These are phyloP conservation scores for Zopfia rhizophila DNA, from an alignment of 2,329 filamentous ascomycete species.

Conservation along the genomic window DNA sequence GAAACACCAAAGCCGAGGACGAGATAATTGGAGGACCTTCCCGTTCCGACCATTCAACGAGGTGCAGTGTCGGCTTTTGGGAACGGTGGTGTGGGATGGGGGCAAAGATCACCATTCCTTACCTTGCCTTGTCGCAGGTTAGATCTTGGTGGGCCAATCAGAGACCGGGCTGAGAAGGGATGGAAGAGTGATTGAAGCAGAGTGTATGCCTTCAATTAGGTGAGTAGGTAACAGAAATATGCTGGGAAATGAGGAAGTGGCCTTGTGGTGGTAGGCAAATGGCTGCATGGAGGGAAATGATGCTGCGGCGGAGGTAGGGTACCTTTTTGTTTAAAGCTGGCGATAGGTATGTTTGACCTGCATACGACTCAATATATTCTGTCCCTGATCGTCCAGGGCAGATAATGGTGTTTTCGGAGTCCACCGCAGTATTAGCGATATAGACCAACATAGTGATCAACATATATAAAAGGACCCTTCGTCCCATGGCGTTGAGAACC, in stretches of 20 bases:
- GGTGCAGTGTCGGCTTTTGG: too few species aligned
- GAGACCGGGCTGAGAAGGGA: slow-evolving; percentile 23
- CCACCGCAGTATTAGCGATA: slow-evolving; percentile 22
- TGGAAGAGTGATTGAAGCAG: too few species aligned
- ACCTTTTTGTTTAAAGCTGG: slow-evolving; percentile 1
- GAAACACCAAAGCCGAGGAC: slow-evolving; percentile 27
- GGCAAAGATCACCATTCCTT: slow-evolving; percentile 10
- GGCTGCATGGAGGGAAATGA: slow-evolving; percentile 5
- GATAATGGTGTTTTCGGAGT: slow-evolving; percentile 24
- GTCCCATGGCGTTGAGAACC: too few species aligned
- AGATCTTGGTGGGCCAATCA: slow-evolving; percentile 17
- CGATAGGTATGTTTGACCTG: slow-evolving; percentile 9
- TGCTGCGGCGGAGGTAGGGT: slow-evolving; percentile 6
- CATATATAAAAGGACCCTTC: slow-evolving; percentile 23
- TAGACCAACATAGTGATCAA: too few species aligned
- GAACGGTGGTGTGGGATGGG: slow-evolving; percentile 11
- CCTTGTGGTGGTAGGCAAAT: too few species aligned
- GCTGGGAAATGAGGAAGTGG: too few species aligned
- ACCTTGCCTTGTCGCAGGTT: slow-evolving; percentile 12
- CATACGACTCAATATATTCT: slow-evolving; percentile 25
- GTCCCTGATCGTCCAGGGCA: slow-evolving; percentile 24
- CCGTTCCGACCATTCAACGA: too few species aligned
- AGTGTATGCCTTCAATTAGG: too few species aligned
- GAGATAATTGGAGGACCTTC: slow-evolving; percentile 37
- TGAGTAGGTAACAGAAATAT: too few species aligned